Evolutionary conservation across 1,284 basidiomycete genomes (phyloP).

Genomic region (Coniophora puteana): DNA sequence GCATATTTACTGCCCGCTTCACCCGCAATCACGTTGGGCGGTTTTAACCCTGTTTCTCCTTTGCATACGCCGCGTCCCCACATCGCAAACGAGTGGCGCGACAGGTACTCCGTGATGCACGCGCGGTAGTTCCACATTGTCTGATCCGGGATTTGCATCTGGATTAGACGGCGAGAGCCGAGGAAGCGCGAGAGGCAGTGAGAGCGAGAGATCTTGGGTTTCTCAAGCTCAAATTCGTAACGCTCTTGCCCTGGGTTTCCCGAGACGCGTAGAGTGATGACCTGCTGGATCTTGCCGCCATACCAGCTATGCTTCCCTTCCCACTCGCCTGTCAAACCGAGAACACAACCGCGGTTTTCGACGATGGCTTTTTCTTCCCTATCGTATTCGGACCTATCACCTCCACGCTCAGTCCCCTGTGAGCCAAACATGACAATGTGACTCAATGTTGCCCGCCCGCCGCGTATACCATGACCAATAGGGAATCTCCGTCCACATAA

Average conservation of each 20-base stretch:
- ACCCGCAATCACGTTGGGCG: too few relatives aligned
- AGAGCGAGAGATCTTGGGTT: conserved; percentile 56
- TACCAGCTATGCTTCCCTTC: conserved; percentile 51
- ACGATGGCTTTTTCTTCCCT: conserved; percentile 58
- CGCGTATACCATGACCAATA: too few relatives aligned
- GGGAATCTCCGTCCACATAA: too few relatives aligned
- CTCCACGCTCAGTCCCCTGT: too few relatives aligned
- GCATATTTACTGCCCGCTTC: too few relatives aligned
- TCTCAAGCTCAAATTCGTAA: conserved; percentile 43
- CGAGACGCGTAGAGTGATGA: conserved; percentile 38
- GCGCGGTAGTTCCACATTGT: too few relatives aligned
- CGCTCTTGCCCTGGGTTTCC: conserved; percentile 9
- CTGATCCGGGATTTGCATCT: conserved; percentile 46
- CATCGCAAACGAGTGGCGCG: too few relatives aligned
- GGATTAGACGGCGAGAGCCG: conserved; percentile 59
- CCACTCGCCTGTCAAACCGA: conserved; percentile 58
- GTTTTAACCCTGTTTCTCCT: too few relatives aligned
- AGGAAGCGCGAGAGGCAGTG: conserved; percentile 58
- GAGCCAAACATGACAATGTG: too few relatives aligned
- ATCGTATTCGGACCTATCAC: conserved; percentile 64
- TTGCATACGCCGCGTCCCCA: too few relatives aligned
- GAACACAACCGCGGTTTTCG: conserved; percentile 50
- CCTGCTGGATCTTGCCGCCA: conserved; percentile 63
- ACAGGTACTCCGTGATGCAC: too few relatives aligned
- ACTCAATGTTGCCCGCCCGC: too few relatives aligned